Base-by-base conservation (phyloP, 164 flowering plant species). In the Platanus orientalis region DNA sequence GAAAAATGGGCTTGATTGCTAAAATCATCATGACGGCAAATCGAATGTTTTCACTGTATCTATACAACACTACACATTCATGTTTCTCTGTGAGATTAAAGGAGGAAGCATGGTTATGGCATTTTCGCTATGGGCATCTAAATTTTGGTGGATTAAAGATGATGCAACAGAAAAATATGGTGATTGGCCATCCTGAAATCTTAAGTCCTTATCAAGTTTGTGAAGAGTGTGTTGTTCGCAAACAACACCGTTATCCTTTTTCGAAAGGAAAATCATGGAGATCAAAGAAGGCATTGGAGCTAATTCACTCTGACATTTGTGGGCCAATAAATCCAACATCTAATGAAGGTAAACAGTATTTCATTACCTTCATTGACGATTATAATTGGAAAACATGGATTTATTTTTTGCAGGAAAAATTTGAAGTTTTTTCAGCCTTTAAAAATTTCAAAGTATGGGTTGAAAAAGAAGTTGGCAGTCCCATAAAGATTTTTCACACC, bases 71-170 rank as follows among this genome's bases (percentile, higher is more conserved):
- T 12, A 42, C n/a, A n/a, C n/a, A n/a, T n/a, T n/a, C n/a, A n/a
- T n/a, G n/a, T n/a, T n/a, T n/a, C n/a, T n/a, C n/a, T 23, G 28
- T 59, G 24, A 70, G 2, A 45, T 25, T 36, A 16, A 26, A 45
- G 7, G 64, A 58, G 32, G 29, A n/a, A 6, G 59, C 62, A 9
- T 64, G 68, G 61, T 30, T 69, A 42, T 69, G 64, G 68, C 73
- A n/a, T n/a, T n/a, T n/a, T n/a, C n/a, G n/a, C n/a, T n/a, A n/a
- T n/a, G n/a, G n/a, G n/a, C n/a, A n/a, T 63, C 25, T 69, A 14
- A 63, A 59, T 25, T 63, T 69, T 44, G 49, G 54, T 52, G 28
- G 73, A 27, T 64, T 63, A 21, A 63, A 45, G 17, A 58, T 47
- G 1, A 28, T 69, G 11, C 48, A 55, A 6, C 42, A 57, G 48